Conservation (phyloP, 2,329 filamentous ascomycete species). For the Zarea fungicola region DNA sequence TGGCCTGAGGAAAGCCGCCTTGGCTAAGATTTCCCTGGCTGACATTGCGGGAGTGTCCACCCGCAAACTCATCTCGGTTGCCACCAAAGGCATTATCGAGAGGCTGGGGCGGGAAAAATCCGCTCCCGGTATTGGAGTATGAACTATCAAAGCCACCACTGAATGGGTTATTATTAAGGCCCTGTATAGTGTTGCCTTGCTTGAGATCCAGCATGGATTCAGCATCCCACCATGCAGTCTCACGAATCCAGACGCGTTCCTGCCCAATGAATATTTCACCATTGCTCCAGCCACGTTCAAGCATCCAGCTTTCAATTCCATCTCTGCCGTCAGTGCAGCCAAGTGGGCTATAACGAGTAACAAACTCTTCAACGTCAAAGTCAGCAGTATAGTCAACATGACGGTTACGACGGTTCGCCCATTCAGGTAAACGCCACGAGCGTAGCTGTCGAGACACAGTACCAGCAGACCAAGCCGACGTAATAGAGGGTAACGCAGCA, state of each 20-base stretch:
- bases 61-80: conserved; percentile 67
- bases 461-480: conserved; percentile 88
- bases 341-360: conserved; percentile 71
- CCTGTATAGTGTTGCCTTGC: conserved; percentile 45
- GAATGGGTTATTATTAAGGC: conserved; percentile 42
- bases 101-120: conserved; percentile 64
- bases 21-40: conserved; percentile 54
- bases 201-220: conserved; percentile 94
- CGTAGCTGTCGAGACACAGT: conserved; percentile 89
- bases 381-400: conserved; percentile 93
- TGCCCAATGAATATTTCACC: conserved; percentile 88
- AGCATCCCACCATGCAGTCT: conserved; percentile 94
- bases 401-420: conserved; percentile 90
- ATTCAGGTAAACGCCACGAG: conserved; percentile 89
- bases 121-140: conserved; percentile 61
- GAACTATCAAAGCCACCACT: conserved; percentile 56
- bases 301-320: conserved; percentile 87
- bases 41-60: conserved; percentile 47
- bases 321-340: conserved; percentile 88
- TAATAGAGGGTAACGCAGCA: conserved; percentile 64
- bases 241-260: conserved; percentile 93
- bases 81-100: conserved; percentile 58
- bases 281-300: conserved; percentile 97
- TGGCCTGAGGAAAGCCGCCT: conserved; percentile 36
- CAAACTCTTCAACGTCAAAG: conserved; percentile 91